Conservation (phyloP, 495 filamentous ascomycete species). For the Talaromyces trachyspermus region DNA sequence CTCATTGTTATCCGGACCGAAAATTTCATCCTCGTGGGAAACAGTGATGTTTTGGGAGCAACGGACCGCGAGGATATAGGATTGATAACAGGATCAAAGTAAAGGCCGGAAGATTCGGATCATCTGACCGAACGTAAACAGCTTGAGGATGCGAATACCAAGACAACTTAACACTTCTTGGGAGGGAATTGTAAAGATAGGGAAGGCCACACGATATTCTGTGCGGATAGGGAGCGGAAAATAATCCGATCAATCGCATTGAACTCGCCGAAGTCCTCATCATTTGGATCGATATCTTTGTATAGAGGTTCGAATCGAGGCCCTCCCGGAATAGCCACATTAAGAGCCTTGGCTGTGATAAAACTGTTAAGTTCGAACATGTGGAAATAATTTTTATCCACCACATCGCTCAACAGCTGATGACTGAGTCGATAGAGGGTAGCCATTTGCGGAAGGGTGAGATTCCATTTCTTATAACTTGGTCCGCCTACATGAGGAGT, state of each 20-base stretch:
- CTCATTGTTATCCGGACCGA: conserved; percentile 76
- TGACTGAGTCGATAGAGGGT: conserved; percentile 87
- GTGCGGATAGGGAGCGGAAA: conserved; percentile 94
- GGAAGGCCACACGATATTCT: conserved; percentile 91
- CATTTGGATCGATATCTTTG: conserved; percentile 98
- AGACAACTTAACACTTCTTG: conserved; percentile 84
- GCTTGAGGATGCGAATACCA: conserved; percentile 94
- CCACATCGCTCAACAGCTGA: conserved; percentile 82
- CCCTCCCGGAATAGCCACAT: conserved; percentile 93
- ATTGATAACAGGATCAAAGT: conserved; percentile 96
- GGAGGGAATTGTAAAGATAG: conserved; percentile 92
- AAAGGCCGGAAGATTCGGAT: conserved; percentile 90
- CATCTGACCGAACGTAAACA: conserved; percentile 83
- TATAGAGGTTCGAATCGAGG: conserved; percentile 97
- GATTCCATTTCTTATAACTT: conserved; percentile 95
- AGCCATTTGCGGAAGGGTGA: conserved; percentile 92
- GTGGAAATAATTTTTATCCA: conserved; percentile 96
- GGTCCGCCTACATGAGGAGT: conserved; percentile 93
- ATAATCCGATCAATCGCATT: conserved; percentile 99
- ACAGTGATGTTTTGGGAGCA: conserved; percentile 89
- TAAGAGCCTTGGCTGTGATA: conserved; percentile 92
- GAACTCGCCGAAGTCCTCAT: conserved; percentile 99
- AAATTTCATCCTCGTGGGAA: conserved; percentile 92
- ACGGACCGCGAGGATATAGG: conserved; percentile 94
- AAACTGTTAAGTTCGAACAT: conserved; percentile 97